Evolutionary conservation across 768 basidiomycete genomes (phyloP), one percentile per base, ranked within the genome.

Genomic region (Suillus hirtellus): DNA sequence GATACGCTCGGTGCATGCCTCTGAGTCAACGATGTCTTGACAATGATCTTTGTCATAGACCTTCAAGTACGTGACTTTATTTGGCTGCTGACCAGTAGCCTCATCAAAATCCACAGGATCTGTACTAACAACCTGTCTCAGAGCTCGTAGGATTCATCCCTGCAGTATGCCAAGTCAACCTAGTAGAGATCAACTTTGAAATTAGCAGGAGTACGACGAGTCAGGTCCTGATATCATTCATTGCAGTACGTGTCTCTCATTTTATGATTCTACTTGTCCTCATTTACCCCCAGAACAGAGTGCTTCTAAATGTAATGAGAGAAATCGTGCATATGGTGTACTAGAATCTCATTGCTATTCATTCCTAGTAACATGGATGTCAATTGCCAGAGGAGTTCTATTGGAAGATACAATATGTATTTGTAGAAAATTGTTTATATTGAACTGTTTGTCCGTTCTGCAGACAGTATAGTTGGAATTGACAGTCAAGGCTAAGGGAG

Each of bases 131-230:
- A 31, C 31, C 27, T 27, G 27, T 27, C 27, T 27, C 27, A 27
- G 27, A 27, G 27, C 27, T 27, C 27, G 27, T 27, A 27, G 27
- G 27, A 27, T 27, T 27, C 27, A 27, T 27, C 27, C 2, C 27
- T 27, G 27, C 27, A 27, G 27, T 27, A 27, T 27, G 27, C 27
- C 27, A 27, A 27, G 27, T 27, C 27, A 27, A 27, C 27, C 27
- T 3, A 27, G 27, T 24, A 24, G 24, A 27, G 27, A 27, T 27
- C 27, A 27, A 27, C 27, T 27, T 27, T 27, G 27, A 27, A 27
- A 27, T 27, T 27, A 93, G 79, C 91, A 93, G 72, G 94, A 95
- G 81, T 95, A 95, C 79, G 94, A 95, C 75, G 93, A 92, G 77
- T 84, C 83, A 63, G 89, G 90, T 53, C 89, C 90, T 66, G 87